Conservation (phyloP, 1,139 yeast species). For the Blastobotrys buckinghamii region DNA sequence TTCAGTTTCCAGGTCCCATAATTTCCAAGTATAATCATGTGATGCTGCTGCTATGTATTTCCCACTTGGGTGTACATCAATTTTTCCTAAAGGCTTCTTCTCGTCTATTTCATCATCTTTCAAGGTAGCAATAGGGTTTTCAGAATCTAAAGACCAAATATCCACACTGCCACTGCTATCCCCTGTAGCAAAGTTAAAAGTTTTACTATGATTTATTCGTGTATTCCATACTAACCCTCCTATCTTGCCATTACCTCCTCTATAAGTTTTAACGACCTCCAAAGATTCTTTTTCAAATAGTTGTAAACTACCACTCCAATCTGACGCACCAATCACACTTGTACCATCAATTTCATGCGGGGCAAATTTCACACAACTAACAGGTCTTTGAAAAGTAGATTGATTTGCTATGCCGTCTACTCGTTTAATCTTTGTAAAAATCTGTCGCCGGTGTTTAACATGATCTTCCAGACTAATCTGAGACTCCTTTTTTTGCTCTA, state of each 20-base stretch:
- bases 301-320: conserved; percentile 77
- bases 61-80: conserved; percentile 62
- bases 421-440: conserved; percentile 36
- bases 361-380: conserved; percentile 53
- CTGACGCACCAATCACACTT: conserved; percentile 55
- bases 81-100: conserved; percentile 52
- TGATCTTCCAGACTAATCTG: conserved; percentile 27
- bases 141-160: conserved; percentile 37
- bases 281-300: conserved; percentile 42
- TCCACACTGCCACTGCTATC: conserved; percentile 58
- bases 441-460: conserved; percentile 43
- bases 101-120: conserved; percentile 49
- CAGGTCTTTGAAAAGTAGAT: conserved; percentile 59
- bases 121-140: conserved; percentile 23
- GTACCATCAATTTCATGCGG: no score
- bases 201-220: conserved; percentile 19
- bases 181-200: conserved; percentile 43
- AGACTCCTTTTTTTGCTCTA: conserved; percentile 27
- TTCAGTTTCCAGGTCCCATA: conserved; percentile 65
- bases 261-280: conserved; percentile 29
- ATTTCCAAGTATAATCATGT: conserved; percentile 80
- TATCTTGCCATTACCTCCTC: conserved; percentile 57
- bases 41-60: conserved; percentile 62
- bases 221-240: conserved; percentile 67
- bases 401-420: conserved; percentile 63